phyloP scores from a whole-genome alignment of 352 stramenopile species.

The Phytophthora palmivora region DNA sequence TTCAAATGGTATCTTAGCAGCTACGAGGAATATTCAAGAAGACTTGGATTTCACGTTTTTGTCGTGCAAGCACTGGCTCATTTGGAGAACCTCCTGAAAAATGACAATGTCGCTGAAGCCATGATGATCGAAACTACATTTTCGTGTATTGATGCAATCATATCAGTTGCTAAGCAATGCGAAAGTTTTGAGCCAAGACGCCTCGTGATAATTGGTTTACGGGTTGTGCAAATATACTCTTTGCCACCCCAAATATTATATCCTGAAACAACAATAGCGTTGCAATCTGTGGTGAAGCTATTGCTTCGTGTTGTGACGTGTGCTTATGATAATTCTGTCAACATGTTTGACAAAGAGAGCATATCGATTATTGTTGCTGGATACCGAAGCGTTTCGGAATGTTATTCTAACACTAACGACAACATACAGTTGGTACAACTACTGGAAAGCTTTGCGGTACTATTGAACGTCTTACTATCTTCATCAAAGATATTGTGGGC shows the following conservation, averaged over 20 bases:
- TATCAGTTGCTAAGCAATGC: not conserved
- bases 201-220: not conserved
- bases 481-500: conserved; percentile 10
- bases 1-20: conserved; percentile 5
- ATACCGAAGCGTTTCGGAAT: conserved; percentile 11
- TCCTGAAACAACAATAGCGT: not conserved
- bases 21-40: not conserved
- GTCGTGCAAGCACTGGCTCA: not conserved
- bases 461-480: conserved; percentile 11
- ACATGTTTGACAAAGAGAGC: not conserved
- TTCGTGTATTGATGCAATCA: conserved; percentile 11
- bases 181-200: not conserved
- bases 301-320: not conserved
- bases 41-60: not conserved
- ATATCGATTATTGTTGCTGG: conserved; percentile 2
- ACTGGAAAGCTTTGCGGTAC: conserved; percentile 7
- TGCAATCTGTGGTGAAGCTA: conserved; percentile 8
- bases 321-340: not conserved
- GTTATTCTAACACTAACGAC: conserved; percentile 5
- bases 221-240: conserved; percentile 2
- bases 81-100: conserved; percentile 1
- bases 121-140: conserved; percentile 16
- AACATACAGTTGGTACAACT: conserved; percentile 7
- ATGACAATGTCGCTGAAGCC: not conserved
- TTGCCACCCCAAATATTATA: not conserved